These are phyloP conservation scores for Berkeleyomyces rouxiae DNA, from an alignment of 2,329 filamentous ascomycete genomes.

Conservation along the genomic window DNA sequence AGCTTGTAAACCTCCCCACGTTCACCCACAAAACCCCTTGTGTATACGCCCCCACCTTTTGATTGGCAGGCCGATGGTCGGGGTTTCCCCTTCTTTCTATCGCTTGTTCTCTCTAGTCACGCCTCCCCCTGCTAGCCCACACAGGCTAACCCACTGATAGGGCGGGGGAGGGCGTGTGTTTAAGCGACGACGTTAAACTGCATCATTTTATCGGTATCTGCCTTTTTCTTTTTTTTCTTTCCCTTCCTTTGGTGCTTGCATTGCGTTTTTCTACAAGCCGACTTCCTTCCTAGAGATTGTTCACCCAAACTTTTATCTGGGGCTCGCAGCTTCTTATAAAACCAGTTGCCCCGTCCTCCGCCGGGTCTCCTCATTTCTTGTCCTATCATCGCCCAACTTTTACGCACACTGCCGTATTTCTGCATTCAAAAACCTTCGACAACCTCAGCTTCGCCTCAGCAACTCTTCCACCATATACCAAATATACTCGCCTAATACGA, in stretches of 20 bases:
- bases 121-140: not conserved
- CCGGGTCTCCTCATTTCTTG: not conserved
- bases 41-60: constrained; percentile 1
- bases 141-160: not conserved
- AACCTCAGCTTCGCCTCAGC: not conserved
- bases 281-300: constrained; percentile 1
- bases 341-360: constrained; percentile 2
- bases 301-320: constrained; percentile 1
- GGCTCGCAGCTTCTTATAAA: constrained; percentile 1
- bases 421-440: not conserved
- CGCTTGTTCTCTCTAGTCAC: not conserved
- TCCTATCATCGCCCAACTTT: not conserved
- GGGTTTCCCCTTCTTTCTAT: constrained; percentile 1
- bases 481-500: not conserved
- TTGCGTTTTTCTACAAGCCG: not conserved
- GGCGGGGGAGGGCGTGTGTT: not conserved
- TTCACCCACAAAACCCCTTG: not conserved
- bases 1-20: not conserved
- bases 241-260: not conserved
- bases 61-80: constrained; percentile 2
- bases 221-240: not conserved
- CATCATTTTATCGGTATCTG: not conserved
- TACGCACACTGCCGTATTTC: not conserved
- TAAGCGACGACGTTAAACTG: not conserved
- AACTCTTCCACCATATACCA: not conserved